Conservation (phyloP, 1,139 yeast genomes). For the Candida tetrigidarum region DNA sequence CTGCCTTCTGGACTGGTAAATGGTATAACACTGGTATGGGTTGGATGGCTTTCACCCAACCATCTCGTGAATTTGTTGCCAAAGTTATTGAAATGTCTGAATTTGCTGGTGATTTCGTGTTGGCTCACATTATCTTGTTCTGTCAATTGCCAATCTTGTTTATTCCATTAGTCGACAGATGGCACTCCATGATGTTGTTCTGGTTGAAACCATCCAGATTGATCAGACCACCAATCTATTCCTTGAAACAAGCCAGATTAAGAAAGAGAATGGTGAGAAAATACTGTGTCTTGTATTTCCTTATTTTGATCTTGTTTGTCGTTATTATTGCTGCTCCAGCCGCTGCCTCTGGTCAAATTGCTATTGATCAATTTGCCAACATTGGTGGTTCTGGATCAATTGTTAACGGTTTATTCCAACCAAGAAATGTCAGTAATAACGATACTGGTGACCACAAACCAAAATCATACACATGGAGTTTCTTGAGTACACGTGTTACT, state of each 20-base stretch:
- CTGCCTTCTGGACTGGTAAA: conserved; percentile 99
- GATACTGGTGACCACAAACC: conserved; percentile 74
- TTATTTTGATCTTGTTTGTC: conserved; percentile 69
- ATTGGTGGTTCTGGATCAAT: conserved; percentile 45
- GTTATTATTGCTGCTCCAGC: conserved; percentile 93
- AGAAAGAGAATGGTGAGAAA: conserved; percentile 99
- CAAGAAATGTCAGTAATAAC: conserved; percentile 77
- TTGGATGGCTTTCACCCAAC: conserved; percentile 95
- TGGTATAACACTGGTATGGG: conserved; percentile 98
- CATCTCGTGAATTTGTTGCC: conserved; percentile 93
- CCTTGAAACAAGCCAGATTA: conserved; percentile 94
- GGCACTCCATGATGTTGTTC: conserved; percentile 98
- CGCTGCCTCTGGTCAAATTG: conserved; percentile 54
- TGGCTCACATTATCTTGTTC: conserved; percentile 89
- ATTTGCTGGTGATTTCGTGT: conserved; percentile 94
- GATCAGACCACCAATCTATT: conserved; percentile 98
- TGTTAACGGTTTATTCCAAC: conserved; percentile 82
- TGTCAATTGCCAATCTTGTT: conserved; percentile 85
- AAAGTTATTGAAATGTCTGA: conserved; percentile 93
- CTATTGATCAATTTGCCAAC: conserved; percentile 27
- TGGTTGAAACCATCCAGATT: conserved; percentile 99
- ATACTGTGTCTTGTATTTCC: conserved; percentile 83
- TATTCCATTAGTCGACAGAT: conserved; percentile 90
- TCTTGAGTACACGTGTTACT: conserved; percentile 53
- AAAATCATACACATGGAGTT: conserved; percentile 50